Evolutionary conservation across 2,329 filamentous ascomycete species (phyloP).

Genomic region (Hawksworthiomyces lignivorus): DNA sequence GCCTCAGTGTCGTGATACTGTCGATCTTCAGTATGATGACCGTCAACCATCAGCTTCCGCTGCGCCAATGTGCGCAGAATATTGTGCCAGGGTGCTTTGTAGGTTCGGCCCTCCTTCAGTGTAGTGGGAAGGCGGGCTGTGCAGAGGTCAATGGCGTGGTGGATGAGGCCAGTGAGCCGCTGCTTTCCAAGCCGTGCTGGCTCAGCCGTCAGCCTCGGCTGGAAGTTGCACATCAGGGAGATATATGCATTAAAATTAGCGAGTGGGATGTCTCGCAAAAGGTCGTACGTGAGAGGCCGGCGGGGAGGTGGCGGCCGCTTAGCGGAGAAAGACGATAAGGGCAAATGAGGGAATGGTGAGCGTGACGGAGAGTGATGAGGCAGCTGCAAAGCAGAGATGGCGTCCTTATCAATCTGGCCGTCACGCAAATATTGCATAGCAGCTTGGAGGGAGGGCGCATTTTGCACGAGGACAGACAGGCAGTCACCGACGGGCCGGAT

Average conservation of each 20-base stretch:
- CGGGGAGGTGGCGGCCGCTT: not conserved
- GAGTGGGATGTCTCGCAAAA: slow-evolving; percentile 21
- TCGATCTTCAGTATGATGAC: slow-evolving; percentile 8
- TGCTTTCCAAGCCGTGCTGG: slow-evolving; percentile 17
- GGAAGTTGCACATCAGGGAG: slow-evolving; percentile 37
- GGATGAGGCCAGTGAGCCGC: slow-evolving; percentile 17
- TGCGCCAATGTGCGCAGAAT: slow-evolving; percentile 33
- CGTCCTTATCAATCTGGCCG: slow-evolving; percentile 24
- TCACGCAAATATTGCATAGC: slow-evolving; percentile 45
- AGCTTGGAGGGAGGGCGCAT: slow-evolving; percentile 39
- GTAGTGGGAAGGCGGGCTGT: slow-evolving; percentile 19
- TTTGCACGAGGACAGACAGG: slow-evolving; percentile 47
- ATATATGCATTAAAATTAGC: slow-evolving; percentile 44
- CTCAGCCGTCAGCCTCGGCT: slow-evolving; percentile 20
- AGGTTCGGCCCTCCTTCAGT: slow-evolving; percentile 21
- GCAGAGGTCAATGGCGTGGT: slow-evolving; percentile 28
- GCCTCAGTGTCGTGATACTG: slow-evolving; percentile 21
- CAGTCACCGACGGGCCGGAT: slow-evolving; percentile 41
- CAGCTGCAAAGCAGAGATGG: slow-evolving; percentile 8
- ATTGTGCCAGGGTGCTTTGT: slow-evolving; percentile 34
- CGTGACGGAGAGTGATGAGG: not conserved
- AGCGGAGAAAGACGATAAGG: slow-evolving; percentile 11
- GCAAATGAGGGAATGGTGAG: not conserved
- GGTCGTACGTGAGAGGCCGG: slow-evolving; percentile 12
- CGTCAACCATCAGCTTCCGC: slow-evolving; percentile 23